Evolutionary conservation across 768 basidiomycete species (phyloP).

Genomic region (Rhodocollybia butyracea): DNA sequence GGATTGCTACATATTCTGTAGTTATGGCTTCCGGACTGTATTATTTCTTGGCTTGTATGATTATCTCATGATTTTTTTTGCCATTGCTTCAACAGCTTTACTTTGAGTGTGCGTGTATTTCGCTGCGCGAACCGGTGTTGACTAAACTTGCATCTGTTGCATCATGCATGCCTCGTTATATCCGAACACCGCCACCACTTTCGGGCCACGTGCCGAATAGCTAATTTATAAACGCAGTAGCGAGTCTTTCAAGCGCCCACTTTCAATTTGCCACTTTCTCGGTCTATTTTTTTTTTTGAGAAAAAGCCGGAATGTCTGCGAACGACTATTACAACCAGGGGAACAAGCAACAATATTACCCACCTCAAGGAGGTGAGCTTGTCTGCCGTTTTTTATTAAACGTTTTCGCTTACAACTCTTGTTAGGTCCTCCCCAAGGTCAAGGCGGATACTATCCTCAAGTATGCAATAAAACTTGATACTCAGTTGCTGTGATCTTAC

Average conservation of each 20-base stretch:
- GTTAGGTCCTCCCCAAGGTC: conserved; percentile 51
- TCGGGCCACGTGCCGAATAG: conserved; percentile 4
- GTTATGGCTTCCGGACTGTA: not conserved
- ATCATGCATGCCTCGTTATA: not conserved
- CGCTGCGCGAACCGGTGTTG: not conserved
- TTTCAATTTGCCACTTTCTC: not conserved
- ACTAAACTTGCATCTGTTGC: not conserved
- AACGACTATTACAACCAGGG: conserved; percentile 64
- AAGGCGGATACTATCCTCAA: conserved; percentile 69
- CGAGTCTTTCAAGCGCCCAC: not conserved
- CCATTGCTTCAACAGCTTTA: too few relatives aligned
- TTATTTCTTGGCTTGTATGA: not conserved
- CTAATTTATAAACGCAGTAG: not conserved
- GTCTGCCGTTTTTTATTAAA: not conserved
- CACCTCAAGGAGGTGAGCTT: conserved; percentile 44
- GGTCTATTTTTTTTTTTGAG: not conserved
- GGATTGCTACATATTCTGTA: not conserved
- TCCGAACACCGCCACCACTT: not conserved
- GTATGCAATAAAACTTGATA: conserved; percentile 19
- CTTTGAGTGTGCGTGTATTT: not conserved
- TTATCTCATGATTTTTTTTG: too few relatives aligned
- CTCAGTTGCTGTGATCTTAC: too few relatives aligned
- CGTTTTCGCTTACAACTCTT: not conserved
- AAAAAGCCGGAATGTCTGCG: conserved; percentile 52
- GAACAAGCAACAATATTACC: conserved; percentile 55